phyloP scores from a whole-genome alignment of 1,284 basidiomycete genomes.

The Tylopilus orsonianus region DNA sequence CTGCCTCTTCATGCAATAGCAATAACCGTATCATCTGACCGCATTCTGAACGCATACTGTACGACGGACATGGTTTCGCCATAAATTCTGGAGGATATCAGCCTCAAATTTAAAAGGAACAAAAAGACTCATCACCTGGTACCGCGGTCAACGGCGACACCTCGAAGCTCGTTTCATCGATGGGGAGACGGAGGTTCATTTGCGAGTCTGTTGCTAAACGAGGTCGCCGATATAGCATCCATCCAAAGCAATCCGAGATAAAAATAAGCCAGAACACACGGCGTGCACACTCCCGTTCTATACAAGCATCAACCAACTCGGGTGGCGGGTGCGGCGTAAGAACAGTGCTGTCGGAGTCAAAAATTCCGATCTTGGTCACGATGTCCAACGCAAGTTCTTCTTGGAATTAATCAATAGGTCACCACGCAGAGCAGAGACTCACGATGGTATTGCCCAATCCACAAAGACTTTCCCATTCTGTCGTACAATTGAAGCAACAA shows the following conservation, averaged over 20 bases:
- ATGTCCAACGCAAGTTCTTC: conserved; percentile 66
- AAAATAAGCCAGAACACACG: conserved; percentile 79
- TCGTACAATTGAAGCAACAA: conserved; percentile 70
- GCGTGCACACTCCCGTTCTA: conserved; percentile 69
- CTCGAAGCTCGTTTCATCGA: conserved; percentile 77
- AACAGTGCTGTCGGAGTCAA: conserved; percentile 55
- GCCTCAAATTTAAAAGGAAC: conserved; percentile 5
- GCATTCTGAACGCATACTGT: conserved; percentile 52
- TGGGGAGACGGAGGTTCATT: conserved; percentile 63
- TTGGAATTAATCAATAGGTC: conserved; percentile 20
- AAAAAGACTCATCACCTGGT: conserved; percentile 47
- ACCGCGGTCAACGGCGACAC: conserved; percentile 57
- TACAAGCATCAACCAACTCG: conserved; percentile 55
- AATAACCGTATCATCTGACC: conserved; percentile 70
- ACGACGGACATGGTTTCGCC: conserved; percentile 51
- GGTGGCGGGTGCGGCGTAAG: conserved; percentile 48
- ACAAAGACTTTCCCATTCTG: conserved; percentile 47
- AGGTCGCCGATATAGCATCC: conserved; percentile 51
- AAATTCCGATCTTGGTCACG: conserved; percentile 61
- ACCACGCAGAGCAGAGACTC: conserved; percentile 11
- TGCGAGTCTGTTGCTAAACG: conserved; percentile 52
- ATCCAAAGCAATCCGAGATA: conserved; percentile 50
- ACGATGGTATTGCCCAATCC: conserved; percentile 33
- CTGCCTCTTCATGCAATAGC: conserved; percentile 59
- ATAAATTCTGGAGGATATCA: conserved; percentile 54